Evolutionary conservation across 2,329 filamentous ascomycete species (phyloP).

Genomic region (Diaporthe nobilis): DNA sequence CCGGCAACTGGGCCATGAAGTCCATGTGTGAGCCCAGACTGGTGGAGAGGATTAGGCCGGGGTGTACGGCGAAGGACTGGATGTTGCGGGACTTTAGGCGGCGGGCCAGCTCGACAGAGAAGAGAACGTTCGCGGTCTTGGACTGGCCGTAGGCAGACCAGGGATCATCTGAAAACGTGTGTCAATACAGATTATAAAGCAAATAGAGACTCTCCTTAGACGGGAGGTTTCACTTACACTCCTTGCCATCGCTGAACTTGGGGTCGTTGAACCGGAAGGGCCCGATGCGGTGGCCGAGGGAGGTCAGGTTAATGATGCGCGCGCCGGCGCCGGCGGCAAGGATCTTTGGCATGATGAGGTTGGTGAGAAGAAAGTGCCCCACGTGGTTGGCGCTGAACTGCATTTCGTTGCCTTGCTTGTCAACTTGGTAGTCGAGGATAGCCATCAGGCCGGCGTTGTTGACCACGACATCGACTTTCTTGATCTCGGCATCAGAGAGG

Average conservation of each 20-base stretch:
- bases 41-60: constrained; percentile 20
- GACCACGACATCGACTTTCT: constrained; percentile 57
- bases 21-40: constrained; percentile 15
- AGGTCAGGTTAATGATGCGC: constrained; percentile 59
- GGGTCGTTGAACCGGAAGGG: constrained; percentile 53
- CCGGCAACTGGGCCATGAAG: not conserved
- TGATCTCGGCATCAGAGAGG: constrained; percentile 52
- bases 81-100: constrained; percentile 36
- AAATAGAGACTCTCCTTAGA: too few relatives aligned
- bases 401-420: constrained; percentile 58
- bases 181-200: too few relatives aligned
- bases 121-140: constrained; percentile 50
- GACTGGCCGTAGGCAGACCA: constrained; percentile 48
- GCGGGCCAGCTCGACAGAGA: constrained; percentile 44
- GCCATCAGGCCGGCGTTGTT: constrained; percentile 62
- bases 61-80: constrained; percentile 31
- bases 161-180: constrained; percentile 16
- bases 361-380: constrained; percentile 62
- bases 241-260: constrained; percentile 27
- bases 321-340: constrained; percentile 49
- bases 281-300: constrained; percentile 50
- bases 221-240: constrained; percentile 14
- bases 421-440: constrained; percentile 51
- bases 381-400: constrained; percentile 63
- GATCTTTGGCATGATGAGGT: constrained; percentile 60